Percentiles rank a stretch among this genome's conserved stretches.
Conservation (phyloP, 2,329 filamentous ascomycete species). For the Teratosphaeria zuluensis region DNA sequence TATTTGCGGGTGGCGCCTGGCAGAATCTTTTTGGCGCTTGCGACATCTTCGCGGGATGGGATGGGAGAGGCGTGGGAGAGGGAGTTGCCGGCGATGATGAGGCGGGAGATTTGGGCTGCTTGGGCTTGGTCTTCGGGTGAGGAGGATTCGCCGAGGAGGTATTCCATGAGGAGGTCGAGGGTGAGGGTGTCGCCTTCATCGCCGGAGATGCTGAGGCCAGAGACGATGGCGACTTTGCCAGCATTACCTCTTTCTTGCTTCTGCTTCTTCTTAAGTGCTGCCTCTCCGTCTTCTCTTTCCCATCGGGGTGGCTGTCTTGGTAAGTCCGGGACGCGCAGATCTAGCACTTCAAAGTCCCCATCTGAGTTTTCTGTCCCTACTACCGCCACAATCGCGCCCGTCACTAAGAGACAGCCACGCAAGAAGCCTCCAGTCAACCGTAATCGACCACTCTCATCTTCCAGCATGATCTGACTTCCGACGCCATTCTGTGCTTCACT, state of each 20-base stretch:
- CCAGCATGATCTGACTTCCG: constrained; percentile 61
- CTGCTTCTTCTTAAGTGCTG: constrained; percentile 11
- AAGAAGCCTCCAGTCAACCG: constrained; percentile 65
- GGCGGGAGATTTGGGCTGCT: constrained; percentile 61
- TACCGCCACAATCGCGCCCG: constrained; percentile 87
- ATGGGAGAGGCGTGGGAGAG: constrained; percentile 46
- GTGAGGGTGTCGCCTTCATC: constrained; percentile 59
- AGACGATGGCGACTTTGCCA: constrained; percentile 77
- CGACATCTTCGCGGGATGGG: constrained; percentile 37
- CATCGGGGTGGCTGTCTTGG: constrained; percentile 73
- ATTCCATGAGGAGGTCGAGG: constrained; percentile 73
- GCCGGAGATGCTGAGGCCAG: constrained; percentile 75
- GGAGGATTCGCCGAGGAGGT: constrained; percentile 71
- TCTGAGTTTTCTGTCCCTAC: constrained; percentile 88
- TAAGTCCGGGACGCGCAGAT: constrained; percentile 79
- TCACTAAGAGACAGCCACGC: constrained; percentile 64
- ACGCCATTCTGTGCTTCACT: constrained; percentile 4
- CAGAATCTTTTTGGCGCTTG: constrained; percentile 33
- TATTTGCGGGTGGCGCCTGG: constrained; percentile 63
- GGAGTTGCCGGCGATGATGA: constrained; percentile 89
- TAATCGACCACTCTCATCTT: constrained; percentile 89
- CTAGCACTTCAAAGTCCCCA: constrained; percentile 86
- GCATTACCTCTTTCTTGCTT: constrained; percentile 35
- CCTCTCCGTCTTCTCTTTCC: constrained; percentile 50
- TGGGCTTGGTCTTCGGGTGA: constrained; percentile 50